Evolutionary conservation across 805 yeast species (phyloP).

Genomic region (Saccharomycopsis amapae): DNA sequence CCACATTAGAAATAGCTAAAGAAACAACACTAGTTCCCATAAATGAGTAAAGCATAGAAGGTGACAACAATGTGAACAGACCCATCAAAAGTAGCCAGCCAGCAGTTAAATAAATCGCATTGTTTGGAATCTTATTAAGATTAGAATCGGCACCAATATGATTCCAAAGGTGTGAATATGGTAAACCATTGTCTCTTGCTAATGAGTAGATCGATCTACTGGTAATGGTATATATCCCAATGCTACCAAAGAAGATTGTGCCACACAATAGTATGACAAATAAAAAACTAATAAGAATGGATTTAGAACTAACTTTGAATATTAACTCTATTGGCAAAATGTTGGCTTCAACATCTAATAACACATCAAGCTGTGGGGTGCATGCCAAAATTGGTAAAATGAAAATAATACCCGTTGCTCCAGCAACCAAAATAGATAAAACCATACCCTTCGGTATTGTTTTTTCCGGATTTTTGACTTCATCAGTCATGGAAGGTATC

Average conservation of each 20-base stretch:
- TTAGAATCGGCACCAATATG: constrained; percentile 51
- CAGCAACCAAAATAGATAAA: constrained; percentile 55
- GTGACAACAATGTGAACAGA: constrained; percentile 56
- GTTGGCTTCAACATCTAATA: constrained; percentile 56
- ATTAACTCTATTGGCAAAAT: constrained; percentile 75
- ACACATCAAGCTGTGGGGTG: constrained; percentile 52
- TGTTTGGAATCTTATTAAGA: constrained; percentile 57
- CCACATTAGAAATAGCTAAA: constrained; percentile 66
- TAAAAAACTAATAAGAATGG: constrained; percentile 60
- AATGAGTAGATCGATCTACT: constrained; percentile 77
- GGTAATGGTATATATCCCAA: constrained; percentile 74
- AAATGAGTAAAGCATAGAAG: constrained; percentile 75
- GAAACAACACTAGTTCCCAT: constrained; percentile 77
- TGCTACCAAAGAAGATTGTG: constrained; percentile 66
- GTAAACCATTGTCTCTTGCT: constrained; percentile 79
- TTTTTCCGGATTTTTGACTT: constrained; percentile 66
- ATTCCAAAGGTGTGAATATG: constrained; percentile 57
- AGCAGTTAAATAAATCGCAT: constrained; percentile 61
- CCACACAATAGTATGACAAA: constrained; percentile 61
- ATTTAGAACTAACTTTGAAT: constrained; percentile 63
- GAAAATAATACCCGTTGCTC: constrained; percentile 64
- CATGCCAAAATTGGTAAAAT: constrained; percentile 66
- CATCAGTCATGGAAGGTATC: constrained; percentile 76
- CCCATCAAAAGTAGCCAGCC: constrained; percentile 54
- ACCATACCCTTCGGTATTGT: constrained; percentile 71